Percentiles rank a stretch among this genome's conserved stretches.
Evolutionary conservation across 2,329 filamentous ascomycete genomes (phyloP).

Genomic region (Zymoseptoria ardabiliae): DNA sequence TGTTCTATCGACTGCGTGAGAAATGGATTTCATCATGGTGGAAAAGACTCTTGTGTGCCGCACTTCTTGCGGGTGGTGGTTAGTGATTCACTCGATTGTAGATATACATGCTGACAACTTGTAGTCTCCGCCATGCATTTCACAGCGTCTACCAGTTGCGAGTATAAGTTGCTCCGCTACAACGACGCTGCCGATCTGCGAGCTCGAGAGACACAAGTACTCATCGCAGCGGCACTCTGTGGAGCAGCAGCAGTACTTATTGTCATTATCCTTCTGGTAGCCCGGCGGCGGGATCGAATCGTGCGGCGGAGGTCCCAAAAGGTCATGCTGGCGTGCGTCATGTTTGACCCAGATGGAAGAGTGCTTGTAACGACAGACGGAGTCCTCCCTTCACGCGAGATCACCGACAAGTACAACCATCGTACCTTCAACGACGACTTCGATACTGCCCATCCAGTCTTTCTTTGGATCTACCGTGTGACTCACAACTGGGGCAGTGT

Average conservation of each 20-base stretch:
- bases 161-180: constrained; percentile 52
- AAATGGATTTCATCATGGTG: constrained; percentile 74
- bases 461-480: constrained; percentile 80
- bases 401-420: constrained; percentile 67
- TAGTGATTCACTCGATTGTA: constrained; percentile 25
- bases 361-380: constrained; percentile 65
- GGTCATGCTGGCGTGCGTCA: constrained; percentile 50
- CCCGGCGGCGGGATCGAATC: constrained; percentile 30
- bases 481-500: constrained; percentile 70
- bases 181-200: constrained; percentile 34
- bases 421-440: constrained; percentile 65
- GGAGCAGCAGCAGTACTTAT: constrained; percentile 30
- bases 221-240: constrained; percentile 62
- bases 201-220: constrained; percentile 58
- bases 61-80: constrained; percentile 63
- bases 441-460: constrained; percentile 67
- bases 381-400: constrained; percentile 62
- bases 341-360: constrained; percentile 60
- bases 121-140: constrained; percentile 59
- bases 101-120: background rate
- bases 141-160: constrained; percentile 65
- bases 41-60: constrained; percentile 61
- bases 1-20: constrained; percentile 72
- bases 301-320: constrained; percentile 45
- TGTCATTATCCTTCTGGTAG: constrained; percentile 32